phyloP scores from a whole-genome alignment of 345 rosid species.

The Mercurialis annua region DNA sequence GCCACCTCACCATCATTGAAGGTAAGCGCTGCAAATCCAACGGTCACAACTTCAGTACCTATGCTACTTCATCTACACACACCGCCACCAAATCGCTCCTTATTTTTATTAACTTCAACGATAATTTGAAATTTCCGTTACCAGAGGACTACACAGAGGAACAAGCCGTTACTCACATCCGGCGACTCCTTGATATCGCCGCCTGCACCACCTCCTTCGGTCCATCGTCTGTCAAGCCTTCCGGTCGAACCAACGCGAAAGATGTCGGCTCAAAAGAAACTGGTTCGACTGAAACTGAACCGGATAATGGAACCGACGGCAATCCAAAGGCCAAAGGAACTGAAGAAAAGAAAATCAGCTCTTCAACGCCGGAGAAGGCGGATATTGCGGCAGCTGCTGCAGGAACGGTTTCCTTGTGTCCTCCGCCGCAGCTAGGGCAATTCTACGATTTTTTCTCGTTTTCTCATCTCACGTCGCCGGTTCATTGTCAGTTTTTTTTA shows the following conservation, averaged over 20 bases:
- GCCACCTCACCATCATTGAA: constrained; percentile 67
- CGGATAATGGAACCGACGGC: constrained; percentile 9
- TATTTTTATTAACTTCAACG: not conserved
- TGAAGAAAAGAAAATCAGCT: not conserved
- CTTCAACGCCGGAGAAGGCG: constrained; percentile 15
- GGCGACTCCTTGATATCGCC: constrained; percentile 35
- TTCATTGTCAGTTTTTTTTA: constrained; percentile 25
- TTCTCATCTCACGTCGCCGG: constrained; percentile 32
- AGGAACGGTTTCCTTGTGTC: constrained; percentile 22
- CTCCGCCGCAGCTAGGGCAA: constrained; percentile 32
- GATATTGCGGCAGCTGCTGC: constrained; percentile 16
- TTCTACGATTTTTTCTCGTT: constrained; percentile 36
- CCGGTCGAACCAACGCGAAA: constrained; percentile 31
- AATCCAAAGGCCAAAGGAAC: constrained; percentile 19
- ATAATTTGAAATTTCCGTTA: constrained; percentile 11
- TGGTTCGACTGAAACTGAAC: constrained; percentile 25
- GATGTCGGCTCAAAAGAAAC: constrained; percentile 25
- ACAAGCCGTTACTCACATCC: constrained; percentile 25
- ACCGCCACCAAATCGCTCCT: not conserved
- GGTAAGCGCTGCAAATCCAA: constrained; percentile 37
- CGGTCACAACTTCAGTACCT: constrained; percentile 5
- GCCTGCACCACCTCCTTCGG: constrained; percentile 39
- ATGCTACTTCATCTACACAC: not conserved
- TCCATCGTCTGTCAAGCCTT: constrained; percentile 41
- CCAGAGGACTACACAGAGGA: constrained; percentile 33